A percentile compares a stretch with the other conserved stretches of the same genome.
Evolutionary conservation across 768 basidiomycete genomes (phyloP).

Genomic region (Tricholoma flavovirens): DNA sequence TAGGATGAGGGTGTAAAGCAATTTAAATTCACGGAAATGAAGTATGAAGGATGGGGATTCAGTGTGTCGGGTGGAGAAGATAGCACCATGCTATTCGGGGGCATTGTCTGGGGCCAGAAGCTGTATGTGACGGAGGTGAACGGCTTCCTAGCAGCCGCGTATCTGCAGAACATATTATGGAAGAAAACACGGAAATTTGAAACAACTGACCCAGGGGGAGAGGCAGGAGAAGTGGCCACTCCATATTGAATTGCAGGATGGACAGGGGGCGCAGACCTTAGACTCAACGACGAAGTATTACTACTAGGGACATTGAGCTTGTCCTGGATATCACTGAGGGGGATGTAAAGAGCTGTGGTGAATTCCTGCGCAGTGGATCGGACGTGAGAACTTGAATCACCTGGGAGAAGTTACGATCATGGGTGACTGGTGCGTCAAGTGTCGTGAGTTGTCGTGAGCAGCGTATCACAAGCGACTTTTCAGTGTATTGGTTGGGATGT

Average conservation of each 20-base stretch:
- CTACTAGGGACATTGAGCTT: conserved; percentile 7
- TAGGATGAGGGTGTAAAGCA: conserved; percentile 45
- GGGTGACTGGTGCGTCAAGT: too few species aligned
- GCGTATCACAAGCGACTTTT: background rate
- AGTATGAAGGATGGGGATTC: conserved; percentile 31
- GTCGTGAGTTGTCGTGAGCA: background rate
- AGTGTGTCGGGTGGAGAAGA: conserved; percentile 24
- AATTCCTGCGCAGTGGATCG: background rate
- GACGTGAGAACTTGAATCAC: conserved; percentile 8
- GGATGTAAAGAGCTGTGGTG: background rate
- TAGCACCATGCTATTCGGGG: conserved; percentile 35
- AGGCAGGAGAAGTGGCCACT: conserved; percentile 13
- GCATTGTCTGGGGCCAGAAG: conserved; percentile 29
- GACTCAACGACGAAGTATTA: conserved; percentile 13
- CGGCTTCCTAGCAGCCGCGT: conserved; percentile 24
- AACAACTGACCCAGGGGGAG: conserved; percentile 23
- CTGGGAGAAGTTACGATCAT: conserved; percentile 21
- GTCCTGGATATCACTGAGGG: conserved; percentile 7
- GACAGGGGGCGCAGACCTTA: conserved; percentile 20
- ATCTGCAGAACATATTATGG: conserved; percentile 13
- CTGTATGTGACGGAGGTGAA: conserved; percentile 31
- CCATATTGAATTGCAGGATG: conserved; percentile 22
- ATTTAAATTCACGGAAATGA: conserved; percentile 42
- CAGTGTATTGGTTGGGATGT: background rate
- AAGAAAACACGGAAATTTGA: background rate